These are phyloP conservation scores for Trifolium dubium DNA, from an alignment of 306 rosid genomes.

Conservation along the genomic window DNA sequence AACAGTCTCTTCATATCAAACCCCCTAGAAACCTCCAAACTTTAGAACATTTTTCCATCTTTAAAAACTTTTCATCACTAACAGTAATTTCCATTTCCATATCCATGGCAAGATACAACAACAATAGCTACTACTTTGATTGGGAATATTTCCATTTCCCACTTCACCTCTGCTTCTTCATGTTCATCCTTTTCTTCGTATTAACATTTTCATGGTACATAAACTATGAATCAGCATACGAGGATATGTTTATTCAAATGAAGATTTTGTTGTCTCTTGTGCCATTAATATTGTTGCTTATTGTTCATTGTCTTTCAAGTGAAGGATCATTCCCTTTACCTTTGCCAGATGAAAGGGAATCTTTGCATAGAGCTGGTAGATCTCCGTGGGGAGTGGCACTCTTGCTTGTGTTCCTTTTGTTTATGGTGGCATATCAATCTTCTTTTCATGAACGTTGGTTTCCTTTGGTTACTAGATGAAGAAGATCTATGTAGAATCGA, in stretches of 20 bases:
- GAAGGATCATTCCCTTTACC: constrained; percentile 50
- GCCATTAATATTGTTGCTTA: constrained; percentile 59
- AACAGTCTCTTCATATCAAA: constrained; percentile 35
- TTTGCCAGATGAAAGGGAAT: constrained; percentile 61
- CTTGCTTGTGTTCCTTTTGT: constrained; percentile 68
- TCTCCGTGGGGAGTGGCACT: constrained; percentile 87
- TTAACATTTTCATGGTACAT: constrained; percentile 74
- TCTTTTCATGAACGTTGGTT: constrained; percentile 85
- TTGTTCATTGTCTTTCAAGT: constrained; percentile 62
- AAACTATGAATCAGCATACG: constrained; percentile 61
- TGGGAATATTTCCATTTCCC: constrained; percentile 70
- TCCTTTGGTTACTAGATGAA: constrained; percentile 56
- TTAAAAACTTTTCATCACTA: neutral
- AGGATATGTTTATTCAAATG: constrained; percentile 56
- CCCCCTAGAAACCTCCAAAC: constrained; percentile 29
- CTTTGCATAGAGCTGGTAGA: constrained; percentile 80
- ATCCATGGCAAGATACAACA: constrained; percentile 57
- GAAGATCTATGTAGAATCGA: neutral
- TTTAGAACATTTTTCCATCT: neutral
- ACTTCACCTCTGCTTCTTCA: constrained; percentile 60
- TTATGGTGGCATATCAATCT: constrained; percentile 73
- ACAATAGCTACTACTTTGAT: constrained; percentile 39
- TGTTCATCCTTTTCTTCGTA: constrained; percentile 54
- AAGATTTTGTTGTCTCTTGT: constrained; percentile 65
- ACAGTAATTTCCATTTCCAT: neutral